Base-by-base conservation (phyloP, 2,329 filamentous ascomycete species). In the Sporothrix brasiliensis region DNA sequence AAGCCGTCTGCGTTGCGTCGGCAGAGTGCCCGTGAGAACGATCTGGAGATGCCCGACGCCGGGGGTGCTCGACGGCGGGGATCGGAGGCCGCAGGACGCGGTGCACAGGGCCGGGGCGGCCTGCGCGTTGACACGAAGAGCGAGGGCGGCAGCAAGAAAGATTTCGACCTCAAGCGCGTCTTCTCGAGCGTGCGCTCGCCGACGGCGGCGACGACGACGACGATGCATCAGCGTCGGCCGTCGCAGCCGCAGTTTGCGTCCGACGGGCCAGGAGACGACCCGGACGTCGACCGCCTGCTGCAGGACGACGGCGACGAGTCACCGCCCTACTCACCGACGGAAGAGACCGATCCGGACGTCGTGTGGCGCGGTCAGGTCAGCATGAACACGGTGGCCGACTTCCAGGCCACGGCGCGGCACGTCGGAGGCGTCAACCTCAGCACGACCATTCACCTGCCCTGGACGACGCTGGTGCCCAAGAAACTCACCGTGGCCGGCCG, bases 281-380 rank as follows among this genome's bases (percentile, higher is more conserved):
- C 92, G 2, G 95, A 98, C 72, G 92, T 99, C 24, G 95, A 99
- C 78, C 88, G 93, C 53, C 84, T 99, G 75, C 86, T 98, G 88
- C 70, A 94, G 76, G 93, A 97, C 72, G 91, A 92, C 69, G 89
- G 90, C 39, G 91, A 91, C 61, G 87, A 91, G 16, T 94, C 92
- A 1, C 91, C 92, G 1, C 91, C 91, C 0, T 97, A 97, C 78
- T 94, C 92, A 0, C 92, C 93, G 0, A 89, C 89, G 2, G 92
- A 95, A 73, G 88, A 90, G 72, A 83, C 86, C 0, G 88, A 94
- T 73, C 90, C 91, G 0, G 87, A 89, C 61, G 84, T 92, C 30
- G 83, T 96, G 49, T 97, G 93, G 93, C 87, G 88, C 69, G 93
- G 93, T 16, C 88, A 84, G 63, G 81, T 93, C 72, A 84, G 85